Base-by-base conservation (phyloP, 164 flowering plant species). In the Akebia trifoliata region DNA sequence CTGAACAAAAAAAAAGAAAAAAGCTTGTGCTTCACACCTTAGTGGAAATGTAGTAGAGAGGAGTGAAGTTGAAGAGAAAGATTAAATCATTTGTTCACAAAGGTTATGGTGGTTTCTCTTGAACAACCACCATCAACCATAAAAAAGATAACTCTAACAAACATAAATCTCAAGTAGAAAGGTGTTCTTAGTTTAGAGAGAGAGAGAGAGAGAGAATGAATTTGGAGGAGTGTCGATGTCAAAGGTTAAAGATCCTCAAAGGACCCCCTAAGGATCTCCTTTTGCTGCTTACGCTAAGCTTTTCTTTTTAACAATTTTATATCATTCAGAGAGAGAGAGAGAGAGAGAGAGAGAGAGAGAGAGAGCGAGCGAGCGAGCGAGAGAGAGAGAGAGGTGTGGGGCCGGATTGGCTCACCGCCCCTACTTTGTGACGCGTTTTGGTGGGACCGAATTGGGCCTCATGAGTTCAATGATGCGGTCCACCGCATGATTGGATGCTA, bases 251-350 rank as follows among this genome's bases (percentile, higher is more conserved):
- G 59, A 62, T 54, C 51, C 59, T 25, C 31, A 55, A 8, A 3
- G 49, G 61, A 31, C 56, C 66, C 61, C 56, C 37, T 21, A 50
- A 39, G 61, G 66, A 63, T 63, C 54, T 56, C 57, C 55, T 64
- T 64, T 64, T 64, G 29, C 51, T 64, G 57, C 52, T 64, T 64
- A 64, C 68, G 68, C 62, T 64, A 63, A 47, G 54, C 53, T 63
- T 55, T 62, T 25, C n/a, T 60, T 20, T 1, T 20, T 54, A 25
- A 36, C 52, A 53, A 53, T 50, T 50, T 49, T 40, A 45, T 50
- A 4, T 53, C 17, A 5, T 48, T 26, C 1, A 2, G 8, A 8
- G 8, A 3, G 35, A 14, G 8, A 42, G 30, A 28, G 36, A 52
- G 34, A 44, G 32, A 17, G 15, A 37, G 47, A 36, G 55, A 28